A percentile compares a stretch with the other conserved stretches of the same genome.
These are phyloP conservation scores for Aspergillus fumigatiaffinis DNA, from an alignment of 2,329 filamentous ascomycete genomes.

Conservation along the genomic window DNA sequence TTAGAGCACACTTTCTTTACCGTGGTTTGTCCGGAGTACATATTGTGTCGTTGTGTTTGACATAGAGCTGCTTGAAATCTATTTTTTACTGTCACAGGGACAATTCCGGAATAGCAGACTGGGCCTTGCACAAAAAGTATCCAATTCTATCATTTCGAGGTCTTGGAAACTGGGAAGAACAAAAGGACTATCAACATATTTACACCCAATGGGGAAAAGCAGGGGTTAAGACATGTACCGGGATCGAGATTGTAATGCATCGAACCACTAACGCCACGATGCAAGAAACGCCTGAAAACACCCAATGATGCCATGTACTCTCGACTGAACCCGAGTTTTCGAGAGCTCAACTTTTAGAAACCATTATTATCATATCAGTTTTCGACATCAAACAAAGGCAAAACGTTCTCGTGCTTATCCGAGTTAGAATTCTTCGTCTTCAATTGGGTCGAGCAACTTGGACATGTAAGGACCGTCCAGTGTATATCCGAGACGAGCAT, in stretches of 20 bases:
- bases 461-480: constrained; percentile 83
- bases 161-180: not conserved
- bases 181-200: not conserved
- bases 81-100: not conserved
- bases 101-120: not conserved
- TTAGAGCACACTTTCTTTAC: not conserved
- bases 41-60: not conserved
- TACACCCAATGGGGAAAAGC: not conserved
- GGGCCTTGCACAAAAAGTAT: not conserved
- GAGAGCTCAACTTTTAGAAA: not conserved
- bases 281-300: constrained; percentile 1
- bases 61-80: not conserved
- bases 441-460: constrained; percentile 44
- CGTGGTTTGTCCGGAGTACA: not conserved
- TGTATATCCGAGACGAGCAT: constrained; percentile 86
- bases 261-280: not conserved
- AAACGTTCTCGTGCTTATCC: not conserved
- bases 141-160: not conserved
- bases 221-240: not conserved
- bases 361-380: constrained; percentile 10
- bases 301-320: not conserved
- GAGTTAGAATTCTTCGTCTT: constrained; percentile 30
- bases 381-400: not conserved
- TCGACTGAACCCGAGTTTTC: not conserved
- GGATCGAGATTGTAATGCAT: not conserved